phyloP scores from a whole-genome alignment of 148 eudicot species.

The Amaranthus hypochondriacus region DNA sequence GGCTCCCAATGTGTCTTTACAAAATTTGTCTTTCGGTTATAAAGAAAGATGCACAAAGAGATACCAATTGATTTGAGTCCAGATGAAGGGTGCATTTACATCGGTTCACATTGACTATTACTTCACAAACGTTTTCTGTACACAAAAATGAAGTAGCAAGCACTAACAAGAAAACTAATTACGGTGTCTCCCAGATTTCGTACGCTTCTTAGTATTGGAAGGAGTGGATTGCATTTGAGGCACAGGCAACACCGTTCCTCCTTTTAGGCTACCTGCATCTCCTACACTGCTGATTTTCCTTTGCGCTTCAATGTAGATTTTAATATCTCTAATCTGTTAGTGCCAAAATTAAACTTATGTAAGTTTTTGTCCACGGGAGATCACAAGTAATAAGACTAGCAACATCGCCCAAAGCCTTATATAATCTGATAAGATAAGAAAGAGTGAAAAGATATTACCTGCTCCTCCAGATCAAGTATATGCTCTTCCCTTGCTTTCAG shows the following conservation, averaged over 20 bases:
- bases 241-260: conserved; percentile 80
- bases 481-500: conserved; percentile 47
- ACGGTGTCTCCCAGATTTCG: conserved; percentile 51
- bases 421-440: background rate
- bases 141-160: background rate
- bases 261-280: conserved; percentile 60
- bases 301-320: conserved; percentile 73
- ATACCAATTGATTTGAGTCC: too few relatives aligned
- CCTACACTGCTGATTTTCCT: conserved; percentile 46
- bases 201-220: conserved; percentile 45
- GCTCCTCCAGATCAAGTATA: conserved; percentile 72
- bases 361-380: background rate
- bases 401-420: too few relatives aligned
- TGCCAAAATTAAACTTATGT: background rate
- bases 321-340: conserved; percentile 74
- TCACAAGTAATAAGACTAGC: background rate
- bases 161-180: conserved; percentile 17
- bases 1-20: too few relatives aligned
- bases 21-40: too few relatives aligned
- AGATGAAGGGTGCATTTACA: too few relatives aligned
- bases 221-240: conserved; percentile 44
- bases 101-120: background rate
- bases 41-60: too few relatives aligned
- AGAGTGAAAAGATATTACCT: conserved; percentile 36
- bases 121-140: conserved; percentile 5